A percentile compares a stretch with the other conserved stretches of the same genome.
These are phyloP conservation scores for Xanthoconium stramineum DNA, from an alignment of 768 basidiomycete species.

Conservation along the genomic window DNA sequence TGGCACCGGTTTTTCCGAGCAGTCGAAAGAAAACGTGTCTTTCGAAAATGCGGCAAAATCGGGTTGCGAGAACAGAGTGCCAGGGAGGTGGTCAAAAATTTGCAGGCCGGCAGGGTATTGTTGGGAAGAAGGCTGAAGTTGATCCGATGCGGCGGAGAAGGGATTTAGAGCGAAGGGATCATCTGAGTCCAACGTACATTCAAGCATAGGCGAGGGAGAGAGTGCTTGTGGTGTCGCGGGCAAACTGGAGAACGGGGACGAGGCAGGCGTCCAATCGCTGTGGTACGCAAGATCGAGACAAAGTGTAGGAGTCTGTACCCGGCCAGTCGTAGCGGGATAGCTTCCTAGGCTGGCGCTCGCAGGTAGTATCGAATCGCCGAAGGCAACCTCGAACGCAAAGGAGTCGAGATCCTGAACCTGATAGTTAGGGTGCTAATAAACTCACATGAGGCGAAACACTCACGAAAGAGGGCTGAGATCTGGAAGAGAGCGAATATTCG, in stretches of 20 bases:
- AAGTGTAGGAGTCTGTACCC: constrained; percentile 32
- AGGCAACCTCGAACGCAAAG: constrained; percentile 27
- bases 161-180: constrained; percentile 18
- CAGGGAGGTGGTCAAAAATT: constrained; percentile 15
- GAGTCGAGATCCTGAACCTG: constrained; percentile 27
- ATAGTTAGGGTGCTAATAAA: not conserved
- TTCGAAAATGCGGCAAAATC: constrained; percentile 25
- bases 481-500: constrained; percentile 27
- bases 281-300: constrained; percentile 40
- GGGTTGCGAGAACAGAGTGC: constrained; percentile 16
- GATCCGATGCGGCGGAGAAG: constrained; percentile 16
- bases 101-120: constrained; percentile 21
- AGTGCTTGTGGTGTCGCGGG: constrained; percentile 41
- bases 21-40: constrained; percentile 24
- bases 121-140: constrained; percentile 12
- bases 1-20: constrained; percentile 21
- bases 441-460: constrained; percentile 23
- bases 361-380: constrained; percentile 29
- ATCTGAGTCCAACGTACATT: constrained; percentile 21
- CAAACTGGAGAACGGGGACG: constrained; percentile 43
- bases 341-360: constrained; percentile 12
- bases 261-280: constrained; percentile 39
- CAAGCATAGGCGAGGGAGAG: constrained; percentile 30
- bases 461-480: constrained; percentile 51
- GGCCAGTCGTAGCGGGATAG: constrained; percentile 22